Percentiles rank a stretch among this genome's conserved stretches.
Conservation (phyloP, 805 yeast species). For the Sugiyamaella valdiviana region DNA sequence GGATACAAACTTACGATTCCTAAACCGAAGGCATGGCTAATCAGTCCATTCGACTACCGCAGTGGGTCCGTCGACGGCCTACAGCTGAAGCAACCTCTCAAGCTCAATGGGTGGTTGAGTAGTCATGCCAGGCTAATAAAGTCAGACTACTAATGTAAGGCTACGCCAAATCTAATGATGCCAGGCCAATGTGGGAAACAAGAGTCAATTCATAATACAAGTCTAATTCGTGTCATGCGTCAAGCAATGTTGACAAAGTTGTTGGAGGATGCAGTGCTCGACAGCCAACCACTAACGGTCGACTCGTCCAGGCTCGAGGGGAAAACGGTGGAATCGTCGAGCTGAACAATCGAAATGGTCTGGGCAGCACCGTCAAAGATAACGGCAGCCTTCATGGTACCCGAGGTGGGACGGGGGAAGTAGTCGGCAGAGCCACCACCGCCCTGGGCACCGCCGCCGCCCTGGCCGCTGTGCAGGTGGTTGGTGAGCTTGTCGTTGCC, state of each 20-base stretch:
- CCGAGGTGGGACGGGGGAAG: constrained; percentile 74
- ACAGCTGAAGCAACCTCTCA: no score
- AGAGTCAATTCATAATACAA: background rate
- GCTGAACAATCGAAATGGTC: constrained; percentile 18
- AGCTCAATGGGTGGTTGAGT: no score
- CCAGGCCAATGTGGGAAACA: no score
- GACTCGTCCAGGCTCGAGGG: constrained; percentile 4
- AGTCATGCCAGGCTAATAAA: no score
- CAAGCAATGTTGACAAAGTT: constrained; percentile 2
- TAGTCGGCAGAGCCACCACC: constrained; percentile 90
- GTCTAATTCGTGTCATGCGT: background rate
- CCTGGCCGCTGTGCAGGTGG: constrained; percentile 82
- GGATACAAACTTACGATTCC: no score
- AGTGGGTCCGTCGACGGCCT: no score
- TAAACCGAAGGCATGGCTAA: no score
- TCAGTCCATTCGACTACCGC: no score
- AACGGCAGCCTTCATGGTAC: constrained; percentile 84
- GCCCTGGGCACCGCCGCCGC: constrained; percentile 38
- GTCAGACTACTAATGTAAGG: no score
- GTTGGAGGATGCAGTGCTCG: constrained; percentile 1
- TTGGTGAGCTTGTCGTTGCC: constrained; percentile 61
- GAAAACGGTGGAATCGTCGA: constrained; percentile 16
- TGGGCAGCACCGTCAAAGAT: constrained; percentile 47
- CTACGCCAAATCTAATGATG: no score
- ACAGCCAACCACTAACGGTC: constrained; percentile 18